A percentile compares a stretch with the other conserved stretches of the same genome.
Evolutionary conservation across 805 yeast species (phyloP).

Genomic region (Kuraishia capsulata): DNA sequence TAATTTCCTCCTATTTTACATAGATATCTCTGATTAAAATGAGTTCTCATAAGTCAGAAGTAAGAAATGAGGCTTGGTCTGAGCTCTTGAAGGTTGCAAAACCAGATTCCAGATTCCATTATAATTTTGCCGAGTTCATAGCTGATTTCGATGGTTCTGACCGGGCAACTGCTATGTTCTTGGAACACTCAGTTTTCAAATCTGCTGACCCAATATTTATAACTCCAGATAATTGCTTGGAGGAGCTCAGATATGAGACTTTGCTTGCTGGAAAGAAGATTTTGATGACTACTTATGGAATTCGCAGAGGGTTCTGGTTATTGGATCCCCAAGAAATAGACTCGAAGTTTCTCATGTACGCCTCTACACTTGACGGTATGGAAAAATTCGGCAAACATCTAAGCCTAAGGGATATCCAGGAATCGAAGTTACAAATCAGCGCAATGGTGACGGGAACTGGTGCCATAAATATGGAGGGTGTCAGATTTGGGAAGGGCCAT

Average conservation of each 20-base stretch:
- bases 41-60: slow-evolving; percentile 12
- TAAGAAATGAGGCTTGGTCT: slow-evolving; percentile 17
- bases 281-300: slow-evolving; percentile 21
- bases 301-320: slow-evolving; percentile 18
- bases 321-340: slow-evolving; percentile 16
- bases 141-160: slow-evolving; percentile 22
- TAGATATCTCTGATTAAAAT: no score
- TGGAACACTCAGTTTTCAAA: slow-evolving; percentile 7
- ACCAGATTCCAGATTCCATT: slow-evolving; percentile 21
- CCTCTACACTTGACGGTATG: slow-evolving; percentile 22
- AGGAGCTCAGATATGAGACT: slow-evolving; percentile 15
- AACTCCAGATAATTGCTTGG: slow-evolving; percentile 22
- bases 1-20: no score
- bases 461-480: slow-evolving; percentile 19
- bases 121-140: slow-evolving; percentile 20
- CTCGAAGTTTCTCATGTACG: slow-evolving; percentile 10
- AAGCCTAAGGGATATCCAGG: slow-evolving; percentile 10
- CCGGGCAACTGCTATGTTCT: slow-evolving; percentile 11
- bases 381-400: slow-evolving; percentile 14
- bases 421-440: slow-evolving; percentile 9
- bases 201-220: slow-evolving; percentile 13
- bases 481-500: slow-evolving; percentile 22
- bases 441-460: slow-evolving; percentile 22
- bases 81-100: slow-evolving; percentile 18
- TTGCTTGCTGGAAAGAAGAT: slow-evolving; percentile 15